phyloP scores from a whole-genome alignment of 2,329 filamentous ascomycete genomes.

The Colletotrichum falcatum region DNA sequence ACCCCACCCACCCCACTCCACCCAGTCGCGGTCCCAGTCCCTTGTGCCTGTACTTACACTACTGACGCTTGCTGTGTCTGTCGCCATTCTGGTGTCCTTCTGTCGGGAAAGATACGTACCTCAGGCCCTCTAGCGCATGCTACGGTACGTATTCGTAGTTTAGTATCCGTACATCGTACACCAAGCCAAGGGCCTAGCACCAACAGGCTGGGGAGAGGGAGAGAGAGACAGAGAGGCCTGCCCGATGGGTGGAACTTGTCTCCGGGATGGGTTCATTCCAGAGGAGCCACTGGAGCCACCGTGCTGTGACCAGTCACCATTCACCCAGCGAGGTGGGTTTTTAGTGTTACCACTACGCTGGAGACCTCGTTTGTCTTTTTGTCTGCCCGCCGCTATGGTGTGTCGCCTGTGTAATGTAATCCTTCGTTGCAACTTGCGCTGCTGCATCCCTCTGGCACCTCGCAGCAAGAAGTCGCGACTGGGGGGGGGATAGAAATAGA shows the following conservation, averaged over 20 bases:
- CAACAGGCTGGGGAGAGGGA: neutral
- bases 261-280: conserved; percentile 32
- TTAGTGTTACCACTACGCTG: conserved; percentile 39
- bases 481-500: neutral
- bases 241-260: conserved; percentile 16
- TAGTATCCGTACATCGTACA: neutral
- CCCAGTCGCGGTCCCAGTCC: conserved; percentile 6
- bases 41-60: conserved; percentile 23
- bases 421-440: neutral
- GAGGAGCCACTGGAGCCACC: conserved; percentile 30
- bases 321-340: conserved; percentile 37
- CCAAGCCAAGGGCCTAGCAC: neutral
- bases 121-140: neutral
- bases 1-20: neutral
- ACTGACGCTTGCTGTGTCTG: conserved; percentile 31
- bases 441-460: neutral
- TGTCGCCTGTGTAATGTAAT: neutral
- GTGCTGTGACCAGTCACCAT: conserved; percentile 32
- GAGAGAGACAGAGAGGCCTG: neutral
- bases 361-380: conserved; percentile 32
- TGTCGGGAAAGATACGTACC: conserved; percentile 30
- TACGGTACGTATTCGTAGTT: too few relatives aligned
- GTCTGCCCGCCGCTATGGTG: neutral
- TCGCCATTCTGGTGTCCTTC: conserved; percentile 22
- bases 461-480: neutral